A percentile compares a stretch with the other conserved stretches of the same genome.
Conservation (phyloP, 2,329 filamentous ascomycete species). For the Blastomyces silverae region DNA sequence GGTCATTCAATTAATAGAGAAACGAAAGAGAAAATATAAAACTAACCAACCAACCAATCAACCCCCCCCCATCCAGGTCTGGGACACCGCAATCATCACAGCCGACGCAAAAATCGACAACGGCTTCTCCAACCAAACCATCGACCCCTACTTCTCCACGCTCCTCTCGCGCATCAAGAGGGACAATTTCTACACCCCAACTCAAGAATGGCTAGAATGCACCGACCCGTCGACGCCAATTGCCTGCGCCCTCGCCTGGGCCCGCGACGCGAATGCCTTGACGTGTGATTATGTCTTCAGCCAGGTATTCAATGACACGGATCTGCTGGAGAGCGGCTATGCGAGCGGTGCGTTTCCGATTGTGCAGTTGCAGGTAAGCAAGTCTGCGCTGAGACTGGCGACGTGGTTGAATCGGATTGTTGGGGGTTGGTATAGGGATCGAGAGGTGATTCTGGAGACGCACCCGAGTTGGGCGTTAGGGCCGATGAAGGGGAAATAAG, state of each 20-base stretch:
- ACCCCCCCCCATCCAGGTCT: conserved; percentile 9
- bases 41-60: not conserved
- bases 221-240: conserved; percentile 14
- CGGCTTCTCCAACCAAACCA: conserved; percentile 15
- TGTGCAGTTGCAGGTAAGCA: conserved; percentile 15
- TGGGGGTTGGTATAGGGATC: conserved; percentile 7
- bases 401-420: conserved; percentile 14
- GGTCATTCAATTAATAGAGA: not conserved
- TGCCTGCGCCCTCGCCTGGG: conserved; percentile 14
- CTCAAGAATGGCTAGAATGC: conserved; percentile 10
- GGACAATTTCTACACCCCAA: conserved; percentile 15
- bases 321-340: conserved; percentile 13
- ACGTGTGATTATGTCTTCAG: conserved; percentile 16
- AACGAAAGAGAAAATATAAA: not conserved
- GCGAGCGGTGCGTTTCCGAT: conserved; percentile 14
- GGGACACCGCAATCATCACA: conserved; percentile 13
- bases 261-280: conserved; percentile 14
- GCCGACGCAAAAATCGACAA: conserved; percentile 1
- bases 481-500: conserved; percentile 13
- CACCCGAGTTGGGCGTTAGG: conserved; percentile 14
- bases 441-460: conserved; percentile 13
- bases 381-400: conserved; percentile 12
- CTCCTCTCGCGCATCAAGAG: conserved; percentile 9
- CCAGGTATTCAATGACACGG: conserved; percentile 14
- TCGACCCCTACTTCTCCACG: conserved; percentile 15